Evolutionary conservation across 2,329 filamentous ascomycete species (phyloP).

Genomic region (Teratosphaeria epicoccoides): DNA sequence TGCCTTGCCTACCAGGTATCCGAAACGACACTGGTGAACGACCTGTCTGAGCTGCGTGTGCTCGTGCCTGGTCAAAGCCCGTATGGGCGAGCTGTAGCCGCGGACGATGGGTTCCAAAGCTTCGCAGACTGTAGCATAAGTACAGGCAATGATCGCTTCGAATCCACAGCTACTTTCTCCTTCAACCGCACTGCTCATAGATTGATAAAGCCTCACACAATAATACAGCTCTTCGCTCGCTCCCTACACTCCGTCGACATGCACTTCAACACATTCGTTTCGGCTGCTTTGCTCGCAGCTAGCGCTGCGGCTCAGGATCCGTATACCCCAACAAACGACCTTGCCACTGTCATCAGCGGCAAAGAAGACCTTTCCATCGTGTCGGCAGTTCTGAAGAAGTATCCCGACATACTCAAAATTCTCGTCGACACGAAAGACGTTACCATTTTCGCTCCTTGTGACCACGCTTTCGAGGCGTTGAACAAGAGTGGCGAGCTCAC

Average conservation of each 20-base stretch:
- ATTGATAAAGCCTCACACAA: too few species aligned
- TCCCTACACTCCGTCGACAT: constrained; percentile 19
- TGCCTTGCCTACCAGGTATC: too few species aligned
- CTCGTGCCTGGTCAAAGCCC: background rate
- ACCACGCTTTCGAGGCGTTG: constrained; percentile 37
- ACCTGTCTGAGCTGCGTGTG: background rate
- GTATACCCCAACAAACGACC: constrained; percentile 9
- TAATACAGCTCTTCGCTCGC: background rate
- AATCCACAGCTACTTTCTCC: background rate
- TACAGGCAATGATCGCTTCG: background rate
- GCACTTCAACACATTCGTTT: constrained; percentile 30
- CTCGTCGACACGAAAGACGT: constrained; percentile 38
- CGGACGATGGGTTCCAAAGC: background rate
- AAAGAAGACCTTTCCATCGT: constrained; percentile 26
- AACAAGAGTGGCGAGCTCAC: constrained; percentile 18
- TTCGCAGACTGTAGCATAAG: background rate
- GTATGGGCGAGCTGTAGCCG: background rate
- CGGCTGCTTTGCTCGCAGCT: constrained; percentile 26
- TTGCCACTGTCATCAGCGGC: constrained; percentile 23
- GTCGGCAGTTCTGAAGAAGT: constrained; percentile 27
- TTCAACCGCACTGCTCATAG: background rate
- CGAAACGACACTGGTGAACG: background rate
- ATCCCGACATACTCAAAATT: constrained; percentile 27
- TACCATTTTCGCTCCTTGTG: constrained; percentile 49
- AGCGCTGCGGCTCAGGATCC: constrained; percentile 23